Base-by-base conservation (phyloP, 176 grass and related monocot genomes). In the Hsuehochloa calcarea region DNA sequence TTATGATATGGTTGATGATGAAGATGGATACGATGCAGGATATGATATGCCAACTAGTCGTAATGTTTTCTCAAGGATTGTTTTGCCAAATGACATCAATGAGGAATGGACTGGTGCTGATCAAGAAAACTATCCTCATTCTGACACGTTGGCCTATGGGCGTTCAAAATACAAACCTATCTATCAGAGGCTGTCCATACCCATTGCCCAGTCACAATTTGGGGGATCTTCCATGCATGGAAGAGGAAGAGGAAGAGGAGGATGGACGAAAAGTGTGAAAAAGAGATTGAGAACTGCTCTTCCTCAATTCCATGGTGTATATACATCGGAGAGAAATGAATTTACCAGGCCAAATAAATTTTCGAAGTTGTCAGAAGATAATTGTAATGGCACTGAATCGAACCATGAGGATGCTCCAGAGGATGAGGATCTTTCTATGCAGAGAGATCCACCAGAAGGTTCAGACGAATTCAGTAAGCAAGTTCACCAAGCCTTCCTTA, bases 391-490 rank as follows among this genome's bases (percentile, higher is more conserved):
- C 65, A 40, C 59, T 26, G 80, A 80, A 71, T 27, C 65, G 47
- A 70, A 78, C 17, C 55, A 84, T 80, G 72, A 72, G 58, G 87
- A 92, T 90, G 85, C 68, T 85, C 82, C 79, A 49, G 70, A 88
- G 17, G 49, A 80, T 40, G 85, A 66, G 49, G 75, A 84, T 60
- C 72, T 67, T 85, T 58, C 50, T 68, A n/a, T 61, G 77, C 84
- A 85, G 55, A 84, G 70, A 87, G 91, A 98, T 86, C 93, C 91
- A 71, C 62, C 74, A 63, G 91, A 92, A 90, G 93, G 74, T 65
- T 95, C 96, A 45, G 93, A 95, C 54, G 96, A 95, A 75, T 98
- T 94, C 85, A 87, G 70, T 51, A 91, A 85, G 82, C 89, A 93
- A 80, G 85, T 98, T 67, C 85, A 98, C 8, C 85, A 89, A 58